These are phyloP conservation scores for Papiliotrema laurentii DNA, from an alignment of 1,284 basidiomycete genomes.

Conservation along the genomic window DNA sequence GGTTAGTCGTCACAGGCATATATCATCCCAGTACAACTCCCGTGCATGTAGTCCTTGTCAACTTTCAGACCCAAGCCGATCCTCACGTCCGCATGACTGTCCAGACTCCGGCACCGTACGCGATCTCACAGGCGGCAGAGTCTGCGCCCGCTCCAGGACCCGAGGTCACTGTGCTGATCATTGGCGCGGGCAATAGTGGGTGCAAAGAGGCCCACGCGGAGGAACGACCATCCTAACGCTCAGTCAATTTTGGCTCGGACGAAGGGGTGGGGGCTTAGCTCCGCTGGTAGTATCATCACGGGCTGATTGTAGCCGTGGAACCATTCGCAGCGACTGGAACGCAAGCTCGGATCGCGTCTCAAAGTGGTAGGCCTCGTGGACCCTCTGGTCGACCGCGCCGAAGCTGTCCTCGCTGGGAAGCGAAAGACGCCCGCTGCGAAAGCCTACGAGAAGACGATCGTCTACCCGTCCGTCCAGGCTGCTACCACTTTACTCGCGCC, in stretches of 20 bases:
- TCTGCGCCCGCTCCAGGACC: slow-evolving; percentile 6
- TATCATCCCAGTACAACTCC: too few species aligned
- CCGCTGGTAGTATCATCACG: background rate
- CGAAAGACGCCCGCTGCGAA: slow-evolving; percentile 81
- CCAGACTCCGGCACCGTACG: background rate
- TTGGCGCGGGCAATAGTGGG: slow-evolving; percentile 21
- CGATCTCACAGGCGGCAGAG: background rate
- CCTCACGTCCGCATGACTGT: background rate
- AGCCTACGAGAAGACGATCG: slow-evolving; percentile 79
- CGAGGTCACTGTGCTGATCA: slow-evolving; percentile 38
- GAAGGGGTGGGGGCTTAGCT: slow-evolving; percentile 13
- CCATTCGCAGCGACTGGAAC: slow-evolving; percentile 82
- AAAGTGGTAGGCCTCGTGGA: slow-evolving; percentile 90
- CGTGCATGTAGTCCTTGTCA: background rate
- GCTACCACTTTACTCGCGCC: slow-evolving; percentile 3
- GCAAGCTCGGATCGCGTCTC: slow-evolving; percentile 86
- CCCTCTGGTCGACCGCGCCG: slow-evolving; percentile 73
- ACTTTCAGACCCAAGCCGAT: too few species aligned
- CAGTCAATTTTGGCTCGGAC: slow-evolving; percentile 20
- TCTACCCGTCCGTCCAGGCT: slow-evolving; percentile 66
- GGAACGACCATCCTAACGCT: background rate
- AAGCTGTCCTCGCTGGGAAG: slow-evolving; percentile 74
- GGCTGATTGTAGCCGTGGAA: slow-evolving; percentile 52
- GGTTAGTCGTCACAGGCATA: too few species aligned
- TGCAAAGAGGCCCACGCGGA: background rate